Base-by-base conservation (phyloP, 345 rosid genomes). In the Syzygium jambos region DNA sequence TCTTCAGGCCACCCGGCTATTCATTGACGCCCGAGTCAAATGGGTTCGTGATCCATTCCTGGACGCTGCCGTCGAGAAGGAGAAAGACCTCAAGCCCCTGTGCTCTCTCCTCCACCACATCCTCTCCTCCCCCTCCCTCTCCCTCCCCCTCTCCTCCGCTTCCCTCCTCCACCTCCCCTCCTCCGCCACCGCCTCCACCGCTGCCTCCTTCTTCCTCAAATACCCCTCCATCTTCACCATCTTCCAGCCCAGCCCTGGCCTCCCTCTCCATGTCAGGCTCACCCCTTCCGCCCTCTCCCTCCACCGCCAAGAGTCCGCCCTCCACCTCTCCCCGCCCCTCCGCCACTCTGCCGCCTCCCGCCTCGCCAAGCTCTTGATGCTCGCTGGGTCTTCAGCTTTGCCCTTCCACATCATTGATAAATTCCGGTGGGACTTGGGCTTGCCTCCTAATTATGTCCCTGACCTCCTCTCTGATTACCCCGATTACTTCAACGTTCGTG, bases 341-440 rank as follows among this genome's bases (percentile, higher is more conserved):
- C 92, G 95, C 1, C 83, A 89, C 29, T 93, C 82, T 85, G 78
- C 92, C 0, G 91, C 92, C 46, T 85, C 89, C 73, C 90, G 96
- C 84, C 88, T 97, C 25, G 91, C 95, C 16, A 97, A 93, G 92
- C 78, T 97, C 59, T 85, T 97, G 90, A 93, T 97, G 98, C 93
- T 96, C 29, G 87, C 96, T 1, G 86, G 92, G 85, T 89, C 90
- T 5, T 78, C 78, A 27, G 90, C 86, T 84, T 88, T 96, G 90
- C 99, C 99, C 46, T 87, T 97, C 15, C 51, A 85, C 78, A 23
- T 93, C 25, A 53, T 97, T n/a, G 93, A 94, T 87, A 89, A 89
- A 86, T 93, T 97, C 90, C 90, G 89, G 84, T 93, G 92, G 59
- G 99, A 97, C 90, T 88, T 97, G 52, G 99, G 98, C 30, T 93